Base-by-base conservation (phyloP, 2,329 filamentous ascomycete genomes). In the Cadophora gregata region DNA sequence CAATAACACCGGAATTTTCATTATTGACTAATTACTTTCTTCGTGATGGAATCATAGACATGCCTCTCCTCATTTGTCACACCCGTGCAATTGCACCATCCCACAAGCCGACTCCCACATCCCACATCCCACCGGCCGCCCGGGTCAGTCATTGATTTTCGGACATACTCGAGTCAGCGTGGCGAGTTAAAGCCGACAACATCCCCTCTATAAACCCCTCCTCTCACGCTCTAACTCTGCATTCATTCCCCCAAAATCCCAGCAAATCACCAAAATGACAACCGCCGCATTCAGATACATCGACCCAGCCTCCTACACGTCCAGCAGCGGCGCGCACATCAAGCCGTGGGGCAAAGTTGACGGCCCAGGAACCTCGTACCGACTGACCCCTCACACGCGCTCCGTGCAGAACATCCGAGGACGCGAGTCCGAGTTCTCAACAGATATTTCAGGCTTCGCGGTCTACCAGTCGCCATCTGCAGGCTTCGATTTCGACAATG, bases 361-460 rank as follows among this genome's bases (percentile, higher is more conserved):
- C 74, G 83, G 82, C 0, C 83, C 84, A 50, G 84, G 81, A 19
- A 78, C 78, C n/a, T 88, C 85, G 5, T 90, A 84, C 78, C 77
- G 76, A 25, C 78, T 84, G 16, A 77, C 76, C 38, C 79, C 82
- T 38, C 78, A 82, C 68, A 73, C 79, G 21, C 82, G 83, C 14
- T 72, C 75, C 10, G 84, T 97, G 72, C 80, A 83, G 67, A 93
- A 97, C 79, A 83, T 93, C 73, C 91, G 93, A 64, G 90, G 89
- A 62, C 82, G 81, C 62, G 92, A 94, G 75, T 72, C 79, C 3
- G 79, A 83, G 9, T 93, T 88, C 80, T 83, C 79, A 10, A 84
- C 94, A 21, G 90, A 94, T 79, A 82, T 81, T 66, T 87, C 93
- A 76, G 92, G 92, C 70, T 96, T 97, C 81, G 83, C 87, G 65